These are phyloP conservation scores for Ascochyta pisi DNA, from an alignment of 2,329 filamentous ascomycete species.

Conservation along the genomic window DNA sequence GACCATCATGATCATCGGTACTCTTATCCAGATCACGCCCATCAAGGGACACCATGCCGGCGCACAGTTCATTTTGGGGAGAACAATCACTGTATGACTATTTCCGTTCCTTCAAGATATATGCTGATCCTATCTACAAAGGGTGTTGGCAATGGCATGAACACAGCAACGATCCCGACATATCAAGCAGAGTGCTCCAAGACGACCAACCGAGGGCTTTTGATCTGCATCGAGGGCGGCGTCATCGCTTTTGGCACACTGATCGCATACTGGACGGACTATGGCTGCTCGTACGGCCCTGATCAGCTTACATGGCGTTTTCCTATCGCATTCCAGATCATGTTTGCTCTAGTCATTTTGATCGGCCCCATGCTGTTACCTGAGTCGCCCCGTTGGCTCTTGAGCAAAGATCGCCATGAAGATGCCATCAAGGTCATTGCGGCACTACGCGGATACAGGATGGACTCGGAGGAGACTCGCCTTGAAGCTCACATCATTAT, in stretches of 20 bases:
- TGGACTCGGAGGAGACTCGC: constrained; percentile 64
- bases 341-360: constrained; percentile 60
- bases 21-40: constrained; percentile 49
- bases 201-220: constrained; percentile 64
- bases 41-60: constrained; percentile 45
- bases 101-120: neutral
- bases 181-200: constrained; percentile 62
- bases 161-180: constrained; percentile 62
- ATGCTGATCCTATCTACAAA: neutral
- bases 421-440: constrained; percentile 64
- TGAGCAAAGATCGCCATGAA: constrained; percentile 68
- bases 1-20: constrained; percentile 53
- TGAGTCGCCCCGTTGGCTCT: constrained; percentile 70
- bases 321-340: constrained; percentile 61
- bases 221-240: constrained; percentile 67
- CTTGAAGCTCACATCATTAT: constrained; percentile 70
- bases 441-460: constrained; percentile 55
- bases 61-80: constrained; percentile 61
- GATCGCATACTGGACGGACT: constrained; percentile 59
- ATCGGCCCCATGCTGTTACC: constrained; percentile 66
- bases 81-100: constrained; percentile 52
- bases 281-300: constrained; percentile 43
- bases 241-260: constrained; percentile 59
- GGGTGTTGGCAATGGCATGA: constrained; percentile 63
- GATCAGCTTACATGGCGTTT: constrained; percentile 56